Evolutionary conservation across 2,329 filamentous ascomycete genomes (phyloP), one percentile per base, ranked within the genome.

Genomic region (Aquanectria penicillioides): DNA sequence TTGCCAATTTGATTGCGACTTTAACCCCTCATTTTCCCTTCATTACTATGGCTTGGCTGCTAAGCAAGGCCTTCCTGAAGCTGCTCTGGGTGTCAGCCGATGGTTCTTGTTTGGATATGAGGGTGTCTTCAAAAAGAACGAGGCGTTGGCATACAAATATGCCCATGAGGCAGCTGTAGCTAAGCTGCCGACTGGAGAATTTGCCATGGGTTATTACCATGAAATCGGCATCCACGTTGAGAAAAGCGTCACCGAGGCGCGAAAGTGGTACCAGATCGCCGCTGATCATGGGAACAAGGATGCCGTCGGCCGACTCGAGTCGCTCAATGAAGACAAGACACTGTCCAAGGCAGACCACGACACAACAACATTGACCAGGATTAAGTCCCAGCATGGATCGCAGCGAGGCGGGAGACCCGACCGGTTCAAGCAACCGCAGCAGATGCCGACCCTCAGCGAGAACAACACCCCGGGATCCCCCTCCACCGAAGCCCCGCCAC

Each of bases 91-190:
- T 23, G 93, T 99, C 61, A 98, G 94, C 77, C 95, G 97, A 76
- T 99, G 95, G 95, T 99, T 98, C 73, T 83, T 99, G 23, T 98
- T 97, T 71, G 95, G 95, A 3, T 94, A 95, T 65, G 94, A 98
- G 66, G 90, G 90, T 18, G 84, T 96, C 6, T 97, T 99, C 72
- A 86, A 92, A 59, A 98, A 98, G 83, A 98, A 97, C 70, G 95
- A 99, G 76, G 91, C 94, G 73, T 80, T 98, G 44, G 94, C 95
- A 6, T 99, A 92, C 77, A 90, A 88, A 48, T 98, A 97, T 72
- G 95, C 95, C 2, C 87, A 94, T 68, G 87, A 94, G 65, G 95
- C 95, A 10, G 94, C 95, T 8, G 82, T 87, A 47, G 86, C 88
- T 33, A 93, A 93, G 53, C 83, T 98, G 44, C 84, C 93, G 0